phyloP scores from a whole-genome alignment of 495 filamentous ascomycete species.

The Hypoxylon rickii region DNA sequence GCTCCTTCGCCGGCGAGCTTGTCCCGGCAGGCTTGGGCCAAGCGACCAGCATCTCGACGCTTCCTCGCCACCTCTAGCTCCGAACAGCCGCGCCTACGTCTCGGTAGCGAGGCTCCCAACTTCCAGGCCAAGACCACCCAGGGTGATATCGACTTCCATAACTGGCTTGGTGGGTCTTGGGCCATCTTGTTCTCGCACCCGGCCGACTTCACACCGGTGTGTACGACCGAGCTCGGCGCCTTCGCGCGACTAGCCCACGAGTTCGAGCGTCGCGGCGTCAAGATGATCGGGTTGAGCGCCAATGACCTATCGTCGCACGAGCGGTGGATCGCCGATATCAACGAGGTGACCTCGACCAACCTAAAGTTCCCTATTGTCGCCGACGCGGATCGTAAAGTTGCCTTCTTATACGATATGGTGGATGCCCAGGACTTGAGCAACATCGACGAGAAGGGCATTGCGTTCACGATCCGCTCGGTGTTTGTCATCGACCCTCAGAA shows the following conservation, averaged over 20 bases:
- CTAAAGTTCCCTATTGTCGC: slow-evolving; percentile 95
- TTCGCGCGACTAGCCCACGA: slow-evolving; percentile 96
- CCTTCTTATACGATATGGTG: slow-evolving; percentile 93
- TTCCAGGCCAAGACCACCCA: slow-evolving; percentile 90
- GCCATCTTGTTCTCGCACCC: slow-evolving; percentile 96
- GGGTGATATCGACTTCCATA: slow-evolving; percentile 93
- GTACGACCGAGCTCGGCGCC: slow-evolving; percentile 97
- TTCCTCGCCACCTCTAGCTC: slow-evolving; percentile 7
- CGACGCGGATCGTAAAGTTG: slow-evolving; percentile 90
- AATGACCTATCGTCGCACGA: slow-evolving; percentile 68
- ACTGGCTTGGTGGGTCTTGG: slow-evolving; percentile 94
- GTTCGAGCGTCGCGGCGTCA: slow-evolving; percentile 88
- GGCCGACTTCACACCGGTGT: slow-evolving; percentile 90
- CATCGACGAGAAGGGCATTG: slow-evolving; percentile 91
- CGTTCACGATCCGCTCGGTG: slow-evolving; percentile 97
- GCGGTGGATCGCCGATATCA: slow-evolving; percentile 91
- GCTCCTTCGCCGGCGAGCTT: not conserved
- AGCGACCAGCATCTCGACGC: not conserved
- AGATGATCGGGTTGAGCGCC: slow-evolving; percentile 92
- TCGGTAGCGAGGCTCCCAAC: slow-evolving; percentile 88
- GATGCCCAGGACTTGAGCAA: slow-evolving; percentile 75
- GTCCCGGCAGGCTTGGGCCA: not conserved
- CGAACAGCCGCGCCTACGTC: slow-evolving; percentile 64
- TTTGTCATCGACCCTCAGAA: slow-evolving; percentile 98
- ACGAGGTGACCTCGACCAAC: slow-evolving; percentile 79